phyloP scores from a whole-genome alignment of 352 stramenopile species.

The Phytophthora sansomeana region DNA sequence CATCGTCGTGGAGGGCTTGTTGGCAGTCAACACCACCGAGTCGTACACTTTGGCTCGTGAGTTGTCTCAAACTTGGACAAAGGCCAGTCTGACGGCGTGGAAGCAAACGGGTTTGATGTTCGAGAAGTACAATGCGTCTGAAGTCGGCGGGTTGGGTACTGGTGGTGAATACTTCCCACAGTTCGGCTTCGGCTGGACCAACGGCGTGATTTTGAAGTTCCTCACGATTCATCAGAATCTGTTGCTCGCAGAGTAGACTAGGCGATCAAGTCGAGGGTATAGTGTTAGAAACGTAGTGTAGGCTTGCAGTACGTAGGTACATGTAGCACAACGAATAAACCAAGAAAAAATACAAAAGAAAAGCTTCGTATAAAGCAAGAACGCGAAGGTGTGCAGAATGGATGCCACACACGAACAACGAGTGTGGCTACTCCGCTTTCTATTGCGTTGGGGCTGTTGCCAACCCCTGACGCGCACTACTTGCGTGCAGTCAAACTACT shows the following conservation, averaged over 20 bases:
- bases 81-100: conserved; percentile 69
- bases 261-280: neutral
- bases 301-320: neutral
- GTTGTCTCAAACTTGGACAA: conserved; percentile 69
- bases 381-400: conserved; percentile 37
- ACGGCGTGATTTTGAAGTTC: conserved; percentile 90
- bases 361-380: conserved; percentile 39
- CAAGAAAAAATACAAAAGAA: conserved; percentile 18
- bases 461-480: conserved; percentile 30
- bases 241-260: conserved; percentile 39
- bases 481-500: conserved; percentile 34
- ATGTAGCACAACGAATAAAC: conserved; percentile 8
- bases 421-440: conserved; percentile 29
- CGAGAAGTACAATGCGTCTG: conserved; percentile 89
- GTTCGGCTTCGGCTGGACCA: conserved; percentile 90
- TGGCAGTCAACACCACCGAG: conserved; percentile 56
- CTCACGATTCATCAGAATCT: conserved; percentile 82
- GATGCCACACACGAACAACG: conserved; percentile 27
- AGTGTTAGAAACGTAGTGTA: conserved; percentile 6
- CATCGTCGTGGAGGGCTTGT: conserved; percentile 83
- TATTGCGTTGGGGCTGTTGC: conserved; percentile 32
- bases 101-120: conserved; percentile 84
- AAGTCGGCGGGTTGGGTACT: conserved; percentile 67
- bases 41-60: conserved; percentile 58
- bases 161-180: conserved; percentile 91